Evolutionary conservation across 495 filamentous ascomycete species (phyloP).

Genomic region (Penicillium nucicola): DNA sequence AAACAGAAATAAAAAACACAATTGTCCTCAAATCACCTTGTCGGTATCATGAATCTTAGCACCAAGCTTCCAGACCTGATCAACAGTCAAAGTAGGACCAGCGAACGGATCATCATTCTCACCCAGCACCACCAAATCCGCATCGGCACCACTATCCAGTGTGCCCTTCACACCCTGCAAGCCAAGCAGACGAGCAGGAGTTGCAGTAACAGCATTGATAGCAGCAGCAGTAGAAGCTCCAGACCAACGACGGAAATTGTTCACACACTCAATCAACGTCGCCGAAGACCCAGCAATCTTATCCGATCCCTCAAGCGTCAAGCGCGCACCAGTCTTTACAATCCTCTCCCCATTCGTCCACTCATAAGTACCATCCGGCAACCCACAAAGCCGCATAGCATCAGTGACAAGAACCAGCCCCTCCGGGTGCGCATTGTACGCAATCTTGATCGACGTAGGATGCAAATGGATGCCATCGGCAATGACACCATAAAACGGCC

Average conservation of each 20-base stretch:
- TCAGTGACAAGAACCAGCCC: slow-evolving; percentile 61
- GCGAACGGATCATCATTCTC: slow-evolving; percentile 46
- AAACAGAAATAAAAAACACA: slow-evolving; percentile 1
- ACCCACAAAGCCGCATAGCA: slow-evolving; percentile 58
- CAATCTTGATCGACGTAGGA: slow-evolving; percentile 56
- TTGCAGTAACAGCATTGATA: slow-evolving; percentile 65
- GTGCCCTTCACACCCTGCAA: slow-evolving; percentile 63
- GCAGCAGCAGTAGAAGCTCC: slow-evolving; percentile 60
- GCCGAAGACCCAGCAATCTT: slow-evolving; percentile 71
- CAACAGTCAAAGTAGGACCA: slow-evolving; percentile 52
- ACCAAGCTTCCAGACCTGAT: slow-evolving; percentile 81
- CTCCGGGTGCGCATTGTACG: slow-evolving; percentile 54
- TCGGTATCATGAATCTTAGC: slow-evolving; percentile 42
- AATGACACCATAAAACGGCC: slow-evolving; percentile 60
- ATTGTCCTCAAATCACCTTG: slow-evolving; percentile 13
- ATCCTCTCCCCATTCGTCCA: slow-evolving; percentile 76
- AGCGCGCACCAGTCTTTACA: slow-evolving; percentile 61
- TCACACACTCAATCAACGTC: slow-evolving; percentile 74
- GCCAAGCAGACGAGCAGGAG: slow-evolving; percentile 71
- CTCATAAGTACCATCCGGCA: slow-evolving; percentile 72
- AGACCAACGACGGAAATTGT: slow-evolving; percentile 74
- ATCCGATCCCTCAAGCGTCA: slow-evolving; percentile 67
- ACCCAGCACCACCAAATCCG: slow-evolving; percentile 71
- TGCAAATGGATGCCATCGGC: slow-evolving; percentile 63
- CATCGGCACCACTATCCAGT: slow-evolving; percentile 68